Percentiles rank a stretch among this genome's conserved stretches.
Conservation (phyloP, 148 eudicot genomes). For the Diospyros kaki region DNA sequence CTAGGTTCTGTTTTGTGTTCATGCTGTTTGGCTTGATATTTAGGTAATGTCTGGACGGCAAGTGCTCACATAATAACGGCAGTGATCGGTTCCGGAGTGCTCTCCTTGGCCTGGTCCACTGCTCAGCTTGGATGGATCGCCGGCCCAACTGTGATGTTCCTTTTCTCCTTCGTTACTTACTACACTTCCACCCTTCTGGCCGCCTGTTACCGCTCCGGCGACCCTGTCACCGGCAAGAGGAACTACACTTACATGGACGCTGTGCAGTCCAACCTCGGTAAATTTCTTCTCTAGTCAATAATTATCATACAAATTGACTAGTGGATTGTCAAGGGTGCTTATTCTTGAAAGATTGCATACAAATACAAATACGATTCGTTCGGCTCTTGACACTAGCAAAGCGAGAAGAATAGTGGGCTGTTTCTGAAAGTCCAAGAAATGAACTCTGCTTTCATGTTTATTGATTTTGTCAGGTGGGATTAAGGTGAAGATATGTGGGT, state of each 20-base stretch:
- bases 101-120: constrained; percentile 34
- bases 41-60: constrained; percentile 35
- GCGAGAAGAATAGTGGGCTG: no score
- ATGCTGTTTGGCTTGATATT: background rate
- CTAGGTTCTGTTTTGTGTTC: background rate
- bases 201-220: constrained; percentile 34
- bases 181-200: constrained; percentile 32
- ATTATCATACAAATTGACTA: no score
- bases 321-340: no score
- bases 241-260: constrained; percentile 42
- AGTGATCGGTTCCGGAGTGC: constrained; percentile 38
- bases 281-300: no score
- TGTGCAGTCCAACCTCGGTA: constrained; percentile 30
- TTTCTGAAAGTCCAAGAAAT: no score
- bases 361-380: no score
- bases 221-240: constrained; percentile 30
- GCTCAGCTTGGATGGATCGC: constrained; percentile 41
- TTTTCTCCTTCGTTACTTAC: constrained; percentile 31
- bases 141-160: constrained; percentile 27
- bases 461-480: constrained; percentile 20
- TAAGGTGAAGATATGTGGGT: constrained; percentile 26
- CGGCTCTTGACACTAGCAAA: no score
- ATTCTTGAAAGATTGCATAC: no score
- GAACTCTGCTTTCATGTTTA: background rate
- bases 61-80: constrained; percentile 31